phyloP scores from a whole-genome alignment of 805 yeast species.

The Schizosaccharomyces octosporus region DNA sequence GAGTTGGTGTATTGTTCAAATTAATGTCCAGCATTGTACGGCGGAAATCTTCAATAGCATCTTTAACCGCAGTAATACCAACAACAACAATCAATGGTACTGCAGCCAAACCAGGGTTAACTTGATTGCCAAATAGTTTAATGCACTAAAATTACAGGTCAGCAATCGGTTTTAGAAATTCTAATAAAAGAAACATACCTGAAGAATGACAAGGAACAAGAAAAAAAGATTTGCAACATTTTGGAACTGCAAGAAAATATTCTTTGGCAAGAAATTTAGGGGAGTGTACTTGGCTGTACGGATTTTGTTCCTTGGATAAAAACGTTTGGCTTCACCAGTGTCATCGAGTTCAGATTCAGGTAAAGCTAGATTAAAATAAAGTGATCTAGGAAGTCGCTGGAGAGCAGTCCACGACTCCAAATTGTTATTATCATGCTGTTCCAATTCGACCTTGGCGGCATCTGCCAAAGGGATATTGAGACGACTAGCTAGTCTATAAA shows the following conservation, averaged over 20 bases:
- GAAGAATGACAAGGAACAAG: constrained; percentile 51
- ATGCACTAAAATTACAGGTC: constrained; percentile 14
- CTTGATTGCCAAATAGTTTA: constrained; percentile 42
- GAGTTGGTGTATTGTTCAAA: constrained; percentile 40
- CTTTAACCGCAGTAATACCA: constrained; percentile 45
- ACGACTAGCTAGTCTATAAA: neutral
- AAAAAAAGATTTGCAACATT: constrained; percentile 83
- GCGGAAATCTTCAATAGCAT: constrained; percentile 54
- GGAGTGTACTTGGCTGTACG: constrained; percentile 93
- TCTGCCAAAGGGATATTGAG: neutral
- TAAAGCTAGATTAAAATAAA: constrained; percentile 26
- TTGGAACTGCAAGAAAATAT: constrained; percentile 51
- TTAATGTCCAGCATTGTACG: constrained; percentile 41
- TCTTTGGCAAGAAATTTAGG: constrained; percentile 64
- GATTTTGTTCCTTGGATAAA: constrained; percentile 73
- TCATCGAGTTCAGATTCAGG: constrained; percentile 23
- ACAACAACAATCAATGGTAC: constrained; percentile 67
- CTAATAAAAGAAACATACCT: constrained; percentile 17
- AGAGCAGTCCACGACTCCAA: neutral
- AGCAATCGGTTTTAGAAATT: neutral
- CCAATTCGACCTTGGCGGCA: neutral
- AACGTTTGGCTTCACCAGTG: constrained; percentile 30
- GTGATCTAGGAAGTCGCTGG: constrained; percentile 13
- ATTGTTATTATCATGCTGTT: neutral
- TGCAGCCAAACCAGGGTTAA: constrained; percentile 47